Base-by-base conservation (phyloP, 139 green algal species). In the Micractinium conductrix region DNA sequence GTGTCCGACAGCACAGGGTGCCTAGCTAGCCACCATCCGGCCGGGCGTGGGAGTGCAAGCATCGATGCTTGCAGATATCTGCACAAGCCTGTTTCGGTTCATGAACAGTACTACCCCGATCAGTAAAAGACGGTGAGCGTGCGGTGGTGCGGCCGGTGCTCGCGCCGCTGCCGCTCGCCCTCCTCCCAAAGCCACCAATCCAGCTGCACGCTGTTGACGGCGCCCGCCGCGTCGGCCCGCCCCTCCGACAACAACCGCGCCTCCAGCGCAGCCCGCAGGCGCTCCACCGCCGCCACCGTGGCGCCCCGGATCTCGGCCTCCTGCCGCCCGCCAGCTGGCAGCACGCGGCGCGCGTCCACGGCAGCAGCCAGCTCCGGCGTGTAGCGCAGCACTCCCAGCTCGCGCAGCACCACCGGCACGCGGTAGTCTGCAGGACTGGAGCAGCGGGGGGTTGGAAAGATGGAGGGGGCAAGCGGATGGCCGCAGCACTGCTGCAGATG, bases 131-230 rank as follows among this genome's bases (percentile, higher is more conserved):
- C 87, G 30, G 92, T 97, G 30, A 95, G 78, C 0, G 91, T 95
- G 48, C 93, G 84, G 82, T 98, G 94, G 86, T 97, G 94, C 1
- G 91, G 92, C 24, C 85, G 86, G 45, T 95, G 80, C 30, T 37
- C 53, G 8, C 88, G 35, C 1, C 87, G 81, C 5, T 70, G 45
- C 21, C 45, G 38, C 88, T 97, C 95, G 9, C 94, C 95, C 19
- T 87, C n/a, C 40, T 95, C 88, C 95, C 95, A 98, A 45, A 97
- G 85, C 88, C 90, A 96, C 95, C 95, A 98, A 67, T 97, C 95
- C 40, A 98, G 76, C 74, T 93, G 85, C 28, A 97, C 85, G 68
- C 87, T 90, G 62, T 35, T 74, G 16, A 16, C 30, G 6, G 19
- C 30, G 62, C 28, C 37, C 22, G 9, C 8, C 30, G 7, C 21